A percentile compares a stretch with the other conserved stretches of the same genome.
Evolutionary conservation across 2,329 filamentous ascomycete species (phyloP).

Genomic region (Calcarisporium arbuscula): DNA sequence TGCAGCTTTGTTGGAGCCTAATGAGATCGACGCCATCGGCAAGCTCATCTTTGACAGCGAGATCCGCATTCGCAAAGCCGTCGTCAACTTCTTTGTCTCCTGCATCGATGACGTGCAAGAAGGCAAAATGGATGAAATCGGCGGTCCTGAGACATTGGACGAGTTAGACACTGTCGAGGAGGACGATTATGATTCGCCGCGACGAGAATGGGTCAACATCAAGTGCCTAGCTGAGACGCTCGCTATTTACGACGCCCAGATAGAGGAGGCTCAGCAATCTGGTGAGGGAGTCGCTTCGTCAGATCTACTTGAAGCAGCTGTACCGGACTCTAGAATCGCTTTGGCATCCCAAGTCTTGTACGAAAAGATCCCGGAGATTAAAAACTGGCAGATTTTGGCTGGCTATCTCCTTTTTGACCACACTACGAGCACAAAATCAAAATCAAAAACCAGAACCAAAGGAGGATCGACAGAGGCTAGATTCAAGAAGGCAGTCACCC

Average conservation of each 20-base stretch:
- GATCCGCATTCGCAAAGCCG: slow-evolving; percentile 75
- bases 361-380: slow-evolving; percentile 72
- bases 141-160: slow-evolving; percentile 68
- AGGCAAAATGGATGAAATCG: slow-evolving; percentile 74
- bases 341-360: slow-evolving; percentile 82
- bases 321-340: slow-evolving; percentile 74
- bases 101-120: slow-evolving; percentile 80
- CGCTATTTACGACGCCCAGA: slow-evolving; percentile 69
- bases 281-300: slow-evolving; percentile 43
- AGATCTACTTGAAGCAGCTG: slow-evolving; percentile 55
- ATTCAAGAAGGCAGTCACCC: slow-evolving; percentile 66
- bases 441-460: slow-evolving; percentile 44
- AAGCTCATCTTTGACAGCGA: slow-evolving; percentile 87
- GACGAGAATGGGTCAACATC: slow-evolving; percentile 80
- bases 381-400: slow-evolving; percentile 81
- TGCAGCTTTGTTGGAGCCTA: slow-evolving; percentile 80
- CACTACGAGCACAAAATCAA: slow-evolving; percentile 54
- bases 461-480: slow-evolving; percentile 49
- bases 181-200: slow-evolving; percentile 69
- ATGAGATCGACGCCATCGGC: slow-evolving; percentile 84
- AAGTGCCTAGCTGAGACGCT: slow-evolving; percentile 86
- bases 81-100: slow-evolving; percentile 84
- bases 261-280: slow-evolving; percentile 48
- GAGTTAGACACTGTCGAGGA: slow-evolving; percentile 70
- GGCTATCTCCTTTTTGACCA: slow-evolving; percentile 93